Evolutionary conservation across 495 filamentous ascomycete species (phyloP), one percentile per base, ranked within the genome.

Genomic region (Aspergillus sclerotioniger): DNA sequence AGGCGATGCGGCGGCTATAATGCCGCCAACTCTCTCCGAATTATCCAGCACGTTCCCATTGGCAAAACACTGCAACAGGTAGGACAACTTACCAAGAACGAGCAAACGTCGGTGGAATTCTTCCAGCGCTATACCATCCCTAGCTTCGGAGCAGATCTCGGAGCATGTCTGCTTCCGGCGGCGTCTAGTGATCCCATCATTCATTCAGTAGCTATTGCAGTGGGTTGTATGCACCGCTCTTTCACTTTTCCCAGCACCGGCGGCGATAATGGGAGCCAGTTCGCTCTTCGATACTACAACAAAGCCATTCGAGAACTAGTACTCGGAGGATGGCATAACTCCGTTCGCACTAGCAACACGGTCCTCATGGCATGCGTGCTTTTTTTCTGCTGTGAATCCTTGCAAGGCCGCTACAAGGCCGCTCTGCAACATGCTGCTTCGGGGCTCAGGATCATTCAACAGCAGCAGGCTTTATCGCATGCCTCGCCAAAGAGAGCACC

Each of bases 351-450:
- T 9, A 50, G 16, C 15, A 50, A 16, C 25, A 15, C 28, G 13
- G 47, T 50, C 0, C 25, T 50, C 1, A 28, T 50, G 28, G 47
- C 47, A 6, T 50, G 47, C 16, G 20, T 50, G 7, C 47, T 50
- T 15, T 50, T 50, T 16, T 50, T 50, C 9, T 50, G 47, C 47
- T 50, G 47, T 28, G 47, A 50, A 17, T 50, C 25, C 31, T 25
- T 50, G 8, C 47, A 50, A 32, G 47, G 47, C 25, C 47, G 21
- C 25, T 50, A 32, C 47, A 50, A 32, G 47, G 31, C 47, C 21
- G 47, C 47, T 16, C 15, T 50, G 3, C 47, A 50, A 32, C 47
- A 50, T 50, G 47, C 47, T n/a, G 29, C 19, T n/a, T 50, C 47
- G 0, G 47, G 47, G 8, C 25, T 50, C n/a, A 28, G 25, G 6